phyloP scores from a whole-genome alignment of 805 yeast species.

The Yamadazyma akitaensis region DNA sequence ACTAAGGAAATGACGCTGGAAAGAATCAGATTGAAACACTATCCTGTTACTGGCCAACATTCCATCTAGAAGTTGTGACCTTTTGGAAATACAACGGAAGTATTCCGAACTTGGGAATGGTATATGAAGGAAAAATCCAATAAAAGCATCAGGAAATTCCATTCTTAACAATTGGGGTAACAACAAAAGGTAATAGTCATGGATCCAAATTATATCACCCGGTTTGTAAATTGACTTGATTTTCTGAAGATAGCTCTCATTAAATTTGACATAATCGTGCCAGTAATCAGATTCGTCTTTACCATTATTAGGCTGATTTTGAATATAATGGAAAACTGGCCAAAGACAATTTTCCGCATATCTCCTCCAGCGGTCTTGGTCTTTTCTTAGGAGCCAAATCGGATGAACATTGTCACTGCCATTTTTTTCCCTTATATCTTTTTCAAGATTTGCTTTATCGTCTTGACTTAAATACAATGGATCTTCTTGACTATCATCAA shows the following conservation, averaged over 20 bases:
- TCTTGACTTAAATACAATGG: conserved; percentile 56
- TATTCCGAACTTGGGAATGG: conserved; percentile 97
- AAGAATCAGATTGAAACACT: conserved; percentile 82
- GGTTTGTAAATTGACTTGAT: conserved; percentile 70
- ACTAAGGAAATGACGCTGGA: conserved; percentile 86
- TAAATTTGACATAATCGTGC: conserved; percentile 86
- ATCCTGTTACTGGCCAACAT: conserved; percentile 85
- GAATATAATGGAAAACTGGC: conserved; percentile 94
- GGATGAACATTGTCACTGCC: conserved; percentile 65
- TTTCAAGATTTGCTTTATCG: conserved; percentile 53
- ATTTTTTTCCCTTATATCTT: conserved; percentile 44
- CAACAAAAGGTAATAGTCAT: conserved; percentile 80
- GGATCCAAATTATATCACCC: conserved; percentile 92
- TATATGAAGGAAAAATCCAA: conserved; percentile 78
- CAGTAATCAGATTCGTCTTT: conserved; percentile 67
- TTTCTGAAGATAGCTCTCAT: conserved; percentile 83
- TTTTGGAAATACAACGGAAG: conserved; percentile 81
- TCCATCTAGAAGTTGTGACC: conserved; percentile 82
- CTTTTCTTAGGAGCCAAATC: conserved; percentile 79
- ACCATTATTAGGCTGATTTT: conserved; percentile 69
- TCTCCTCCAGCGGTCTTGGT: conserved; percentile 79
- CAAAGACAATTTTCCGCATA: conserved; percentile 89
- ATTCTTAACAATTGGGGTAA: conserved; percentile 81
- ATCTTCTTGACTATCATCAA: conserved; percentile 48
- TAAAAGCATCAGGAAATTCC: conserved; percentile 67